These are phyloP conservation scores for Aspergillus novofumigatus DNA, from an alignment of 2,329 filamentous ascomycete genomes.

Conservation along the genomic window DNA sequence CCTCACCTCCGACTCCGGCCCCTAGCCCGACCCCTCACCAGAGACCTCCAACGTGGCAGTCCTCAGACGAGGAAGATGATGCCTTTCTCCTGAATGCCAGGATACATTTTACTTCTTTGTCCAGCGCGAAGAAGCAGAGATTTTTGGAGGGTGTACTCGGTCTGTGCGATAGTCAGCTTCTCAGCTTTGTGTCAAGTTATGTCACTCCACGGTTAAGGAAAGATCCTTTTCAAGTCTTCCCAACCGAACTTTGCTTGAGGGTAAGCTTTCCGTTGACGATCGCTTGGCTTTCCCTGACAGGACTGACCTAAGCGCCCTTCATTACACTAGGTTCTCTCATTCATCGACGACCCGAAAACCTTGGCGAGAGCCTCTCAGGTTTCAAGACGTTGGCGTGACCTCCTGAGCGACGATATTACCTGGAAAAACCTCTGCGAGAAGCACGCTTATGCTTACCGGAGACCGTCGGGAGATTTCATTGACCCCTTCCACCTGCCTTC, in stretches of 20 bases:
- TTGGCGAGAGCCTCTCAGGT: constrained; percentile 91
- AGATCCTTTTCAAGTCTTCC: constrained; percentile 87
- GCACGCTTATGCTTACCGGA: constrained; percentile 85
- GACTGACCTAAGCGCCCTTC: constrained; percentile 11
- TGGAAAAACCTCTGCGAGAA: constrained; percentile 98
- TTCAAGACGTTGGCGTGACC: constrained; percentile 88
- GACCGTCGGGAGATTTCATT: constrained; percentile 45
- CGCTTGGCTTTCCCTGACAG: not conserved
- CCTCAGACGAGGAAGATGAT: constrained; percentile 65
- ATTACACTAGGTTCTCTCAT: constrained; percentile 71
- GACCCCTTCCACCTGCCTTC: constrained; percentile 31
- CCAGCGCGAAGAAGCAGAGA: constrained; percentile 69
- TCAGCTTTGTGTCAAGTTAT: constrained; percentile 95
- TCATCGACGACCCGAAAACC: constrained; percentile 94
- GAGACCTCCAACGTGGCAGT: constrained; percentile 49
- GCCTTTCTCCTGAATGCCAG: constrained; percentile 75
- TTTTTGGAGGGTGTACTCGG: constrained; percentile 86
- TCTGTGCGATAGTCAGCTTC: constrained; percentile 87
- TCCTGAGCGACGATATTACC: constrained; percentile 92
- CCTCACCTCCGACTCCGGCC: constrained; percentile 64
- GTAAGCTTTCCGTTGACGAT: constrained; percentile 48
- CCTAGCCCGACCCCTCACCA: constrained; percentile 63
- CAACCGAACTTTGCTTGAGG: constrained; percentile 85
- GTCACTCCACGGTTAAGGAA: constrained; percentile 93
- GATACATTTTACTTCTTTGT: constrained; percentile 73